Conservation (phyloP, 2,329 filamentous ascomycete species). For the Alternaria sp. region DNA sequence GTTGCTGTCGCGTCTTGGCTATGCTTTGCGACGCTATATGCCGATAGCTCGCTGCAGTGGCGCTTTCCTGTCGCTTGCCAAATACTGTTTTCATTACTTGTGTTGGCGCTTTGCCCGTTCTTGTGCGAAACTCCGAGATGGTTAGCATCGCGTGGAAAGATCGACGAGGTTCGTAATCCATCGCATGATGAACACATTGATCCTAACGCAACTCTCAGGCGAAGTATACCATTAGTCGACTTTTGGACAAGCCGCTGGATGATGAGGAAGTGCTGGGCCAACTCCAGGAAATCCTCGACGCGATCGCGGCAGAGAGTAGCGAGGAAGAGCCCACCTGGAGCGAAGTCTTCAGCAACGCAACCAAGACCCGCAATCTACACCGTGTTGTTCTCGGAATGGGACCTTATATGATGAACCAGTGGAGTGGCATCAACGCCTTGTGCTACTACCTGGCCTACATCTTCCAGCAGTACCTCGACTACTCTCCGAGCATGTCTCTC, state of each 20-base stretch:
- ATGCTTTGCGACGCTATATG: constrained; percentile 23
- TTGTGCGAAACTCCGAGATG: constrained; percentile 53
- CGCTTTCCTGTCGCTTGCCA: constrained; percentile 62
- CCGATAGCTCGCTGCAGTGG: constrained; percentile 28
- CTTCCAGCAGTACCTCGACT: constrained; percentile 48
- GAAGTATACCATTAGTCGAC: constrained; percentile 34
- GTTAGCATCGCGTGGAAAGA: constrained; percentile 37
- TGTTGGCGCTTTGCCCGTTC: constrained; percentile 59
- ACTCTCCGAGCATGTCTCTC: constrained; percentile 36
- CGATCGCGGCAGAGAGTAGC: constrained; percentile 39
- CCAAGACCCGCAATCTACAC: constrained; percentile 47
- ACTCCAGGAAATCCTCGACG: constrained; percentile 48
- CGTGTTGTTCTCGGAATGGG: constrained; percentile 51
- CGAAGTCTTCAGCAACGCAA: constrained; percentile 49
- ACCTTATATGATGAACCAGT: constrained; percentile 54
- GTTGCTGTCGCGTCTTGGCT: constrained; percentile 27
- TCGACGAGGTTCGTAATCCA: constrained; percentile 29
- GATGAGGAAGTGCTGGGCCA: constrained; percentile 46
- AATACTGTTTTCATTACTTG: constrained; percentile 63
- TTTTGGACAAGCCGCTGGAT: constrained; percentile 43
- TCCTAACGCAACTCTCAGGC: constrained; percentile 11
- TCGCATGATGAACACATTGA: neutral
- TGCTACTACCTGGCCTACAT: constrained; percentile 52
- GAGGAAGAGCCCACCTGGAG: constrained; percentile 46
- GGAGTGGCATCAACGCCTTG: constrained; percentile 37